Evolutionary conservation across 2,329 filamentous ascomycete species (phyloP).

Genomic region (Pochonia chlamydosporia): DNA sequence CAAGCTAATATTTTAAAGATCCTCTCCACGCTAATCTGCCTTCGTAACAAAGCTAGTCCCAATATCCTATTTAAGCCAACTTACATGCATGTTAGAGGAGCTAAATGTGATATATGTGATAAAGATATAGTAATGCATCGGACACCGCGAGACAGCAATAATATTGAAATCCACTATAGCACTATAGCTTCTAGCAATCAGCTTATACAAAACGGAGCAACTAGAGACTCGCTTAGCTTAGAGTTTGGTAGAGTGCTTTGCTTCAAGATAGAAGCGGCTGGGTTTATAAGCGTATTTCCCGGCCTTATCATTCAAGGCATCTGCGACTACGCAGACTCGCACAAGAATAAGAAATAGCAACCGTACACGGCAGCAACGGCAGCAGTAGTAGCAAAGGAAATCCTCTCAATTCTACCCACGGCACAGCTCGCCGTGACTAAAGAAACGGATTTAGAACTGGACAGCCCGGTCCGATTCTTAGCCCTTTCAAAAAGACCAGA

Average conservation of each 20-base stretch:
- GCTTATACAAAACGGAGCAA: conserved; percentile 28
- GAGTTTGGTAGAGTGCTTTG: conserved; percentile 14
- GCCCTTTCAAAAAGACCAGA: neutral
- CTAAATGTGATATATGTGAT: neutral
- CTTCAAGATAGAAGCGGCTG: conserved; percentile 20
- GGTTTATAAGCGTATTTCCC: conserved; percentile 19
- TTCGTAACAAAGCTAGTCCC: neutral
- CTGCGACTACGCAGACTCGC: conserved; percentile 33
- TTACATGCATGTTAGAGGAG: neutral
- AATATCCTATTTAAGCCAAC: neutral
- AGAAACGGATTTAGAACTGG: neutral
- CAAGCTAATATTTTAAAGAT: neutral
- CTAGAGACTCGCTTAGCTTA: conserved; percentile 22
- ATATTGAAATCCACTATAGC: conserved; percentile 14
- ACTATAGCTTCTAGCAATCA: conserved; percentile 26
- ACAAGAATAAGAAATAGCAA: conserved; percentile 33
- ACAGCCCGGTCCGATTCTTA: neutral
- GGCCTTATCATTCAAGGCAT: conserved; percentile 34
- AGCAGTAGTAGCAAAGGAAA: conserved; percentile 22
- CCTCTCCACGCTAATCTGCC: neutral
- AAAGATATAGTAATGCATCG: neutral
- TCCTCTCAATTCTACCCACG: conserved; percentile 5
- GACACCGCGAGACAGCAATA: neutral
- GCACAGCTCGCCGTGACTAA: neutral
- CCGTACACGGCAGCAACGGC: conserved; percentile 27